Evolutionary conservation across 371 early-diverging fungal genomes (phyloP), one percentile per base, ranked within the genome.

Genomic region (Mucor ambiguus): DNA sequence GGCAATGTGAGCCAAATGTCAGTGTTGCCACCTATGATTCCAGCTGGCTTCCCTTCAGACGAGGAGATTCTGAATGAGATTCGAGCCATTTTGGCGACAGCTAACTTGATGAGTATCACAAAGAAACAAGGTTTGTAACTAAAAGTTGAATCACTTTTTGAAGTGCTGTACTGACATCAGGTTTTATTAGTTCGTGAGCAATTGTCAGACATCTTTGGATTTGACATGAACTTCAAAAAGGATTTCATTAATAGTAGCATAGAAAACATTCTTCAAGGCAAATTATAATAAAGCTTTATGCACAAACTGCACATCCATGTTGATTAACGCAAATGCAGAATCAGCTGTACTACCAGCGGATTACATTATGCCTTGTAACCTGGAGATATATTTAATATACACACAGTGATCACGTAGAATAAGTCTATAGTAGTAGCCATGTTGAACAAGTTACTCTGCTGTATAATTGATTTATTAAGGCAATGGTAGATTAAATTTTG

Each of bases 171-270:
- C 20, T 33, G 9, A 33, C 4, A 33, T 33, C 33, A 22, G 41
- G 5, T 24, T 30, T 11, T 28, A 41, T 28, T 74, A 85, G 95
- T 97, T n/a, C 81, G 97, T 20, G 91, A 93, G 67, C 87, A 91
- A 69, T 73, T 97, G 56, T 77, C 85, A 16, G 66, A 77, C 11
- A 80, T 86, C 56, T 96, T 94, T 76, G 91, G 91, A 4, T 84
- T 91, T 28, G 96, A 96, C 60, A 77, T 97, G 81, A 83, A 82
- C 12, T 74, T 85, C 2, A 83, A 89, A 72, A 94, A 93, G 73
- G 94, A 95, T 48, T 94, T 88, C 70, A 95, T 96, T 70, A 92
- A 96, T 73, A 80, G 82, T 46, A 87, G 87, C 61, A 96, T 97
- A 62, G 96, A 95, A 72, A 70, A 80, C 14, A 76, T 86, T 46